phyloP scores from a whole-genome alignment of 1,139 yeast genomes.

The Yamadazyma sp. region DNA sequence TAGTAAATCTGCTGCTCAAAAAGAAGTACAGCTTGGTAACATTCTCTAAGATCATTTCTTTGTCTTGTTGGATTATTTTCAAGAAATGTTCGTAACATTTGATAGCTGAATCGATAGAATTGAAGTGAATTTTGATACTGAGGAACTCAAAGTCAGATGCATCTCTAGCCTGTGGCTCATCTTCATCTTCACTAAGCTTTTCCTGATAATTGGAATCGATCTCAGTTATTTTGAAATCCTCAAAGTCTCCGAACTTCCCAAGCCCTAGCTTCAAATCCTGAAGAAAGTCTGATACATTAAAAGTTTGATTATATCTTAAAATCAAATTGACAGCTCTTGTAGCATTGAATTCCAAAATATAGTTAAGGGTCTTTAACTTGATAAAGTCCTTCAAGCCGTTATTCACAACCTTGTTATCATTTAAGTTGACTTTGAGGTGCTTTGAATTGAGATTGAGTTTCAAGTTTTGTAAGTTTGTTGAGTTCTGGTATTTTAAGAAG shows the following conservation, averaged over 20 bases:
- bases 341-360: constrained; percentile 41
- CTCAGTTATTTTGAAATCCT: constrained; percentile 21
- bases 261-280: constrained; percentile 7
- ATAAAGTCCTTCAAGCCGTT: constrained; percentile 33
- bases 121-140: constrained; percentile 28
- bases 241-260: constrained; percentile 35
- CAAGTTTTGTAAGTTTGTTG: constrained; percentile 26
- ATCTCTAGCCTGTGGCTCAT: constrained; percentile 4
- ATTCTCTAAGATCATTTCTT: constrained; percentile 19
- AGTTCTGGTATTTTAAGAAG: constrained; percentile 34
- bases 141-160: constrained; percentile 7
- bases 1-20: constrained; percentile 21
- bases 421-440: constrained; percentile 31
- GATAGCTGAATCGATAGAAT: constrained; percentile 43
- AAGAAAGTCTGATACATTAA: constrained; percentile 8
- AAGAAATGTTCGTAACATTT: constrained; percentile 34
- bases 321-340: constrained; percentile 33
- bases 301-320: constrained; percentile 14
- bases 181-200: constrained; percentile 6
- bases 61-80: constrained; percentile 25
- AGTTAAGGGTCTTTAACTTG: constrained; percentile 43
- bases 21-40: constrained; percentile 7
- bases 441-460: constrained; percentile 29
- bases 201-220: constrained; percentile 1
- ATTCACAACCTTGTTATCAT: constrained; percentile 22